Evolutionary conservation across 2,329 filamentous ascomycete species (phyloP).

Genomic region (Cladophialophora carrionii): DNA sequence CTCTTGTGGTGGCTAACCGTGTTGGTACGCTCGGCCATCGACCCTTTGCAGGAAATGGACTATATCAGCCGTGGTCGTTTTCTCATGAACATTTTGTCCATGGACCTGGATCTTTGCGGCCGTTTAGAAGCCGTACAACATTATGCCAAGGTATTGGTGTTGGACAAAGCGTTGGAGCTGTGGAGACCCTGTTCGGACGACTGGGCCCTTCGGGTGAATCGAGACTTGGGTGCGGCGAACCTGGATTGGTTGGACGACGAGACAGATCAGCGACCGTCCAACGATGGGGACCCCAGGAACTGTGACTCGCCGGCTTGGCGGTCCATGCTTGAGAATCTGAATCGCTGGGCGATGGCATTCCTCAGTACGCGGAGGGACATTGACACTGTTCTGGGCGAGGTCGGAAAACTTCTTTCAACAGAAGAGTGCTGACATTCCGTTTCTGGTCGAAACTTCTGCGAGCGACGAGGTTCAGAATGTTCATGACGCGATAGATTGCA

Average conservation of each 20-base stretch:
- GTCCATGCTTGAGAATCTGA: constrained; percentile 1
- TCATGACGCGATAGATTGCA: background rate
- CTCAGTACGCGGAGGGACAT: background rate
- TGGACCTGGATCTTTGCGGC: constrained; percentile 2
- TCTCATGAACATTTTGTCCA: constrained; percentile 1
- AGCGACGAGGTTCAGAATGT: background rate
- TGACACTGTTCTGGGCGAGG: constrained; percentile 1
- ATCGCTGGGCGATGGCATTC: background rate
- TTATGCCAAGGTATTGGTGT: background rate
- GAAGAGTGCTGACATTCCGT: background rate
- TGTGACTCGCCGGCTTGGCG: background rate
- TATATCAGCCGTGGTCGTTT: constrained; percentile 4
- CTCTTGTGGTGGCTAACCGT: background rate
- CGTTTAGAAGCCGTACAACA: constrained; percentile 4
- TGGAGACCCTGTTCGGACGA: background rate
- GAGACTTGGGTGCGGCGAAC: background rate
- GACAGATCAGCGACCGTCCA: background rate
- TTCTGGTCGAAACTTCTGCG: background rate
- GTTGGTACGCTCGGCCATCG: constrained; percentile 2
- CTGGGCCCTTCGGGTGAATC: background rate
- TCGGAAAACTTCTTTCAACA: constrained; percentile 1
- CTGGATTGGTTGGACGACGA: background rate
- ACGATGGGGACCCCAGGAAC: background rate
- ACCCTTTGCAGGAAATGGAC: background rate
- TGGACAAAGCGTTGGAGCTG: background rate